Base-by-base conservation (phyloP, 2,329 filamentous ascomycete species). In the Colletotrichum agaves region DNA sequence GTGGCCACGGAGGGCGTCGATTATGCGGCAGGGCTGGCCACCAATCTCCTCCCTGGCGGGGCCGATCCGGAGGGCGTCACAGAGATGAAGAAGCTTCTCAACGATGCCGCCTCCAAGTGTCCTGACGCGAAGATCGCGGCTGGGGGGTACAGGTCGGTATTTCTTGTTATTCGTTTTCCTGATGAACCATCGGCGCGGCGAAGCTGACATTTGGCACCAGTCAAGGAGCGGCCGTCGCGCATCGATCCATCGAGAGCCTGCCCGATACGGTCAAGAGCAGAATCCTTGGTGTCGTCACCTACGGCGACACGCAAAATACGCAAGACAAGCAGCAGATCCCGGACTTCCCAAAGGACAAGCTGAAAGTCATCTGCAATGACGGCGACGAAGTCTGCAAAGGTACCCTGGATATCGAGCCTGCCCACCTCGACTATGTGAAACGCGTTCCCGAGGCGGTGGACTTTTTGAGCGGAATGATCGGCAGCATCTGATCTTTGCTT, bases 281-380 rank as follows among this genome's bases (percentile, higher is more conserved):
- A 35, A 69, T 73, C 23, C 44, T 67, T 12, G 74, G 64, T 27
- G 71, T 69, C 15, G 69, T 75, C 23, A 72, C 71, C 3, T 74
- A 71, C 43, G 74, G 74, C 15, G 73, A 74, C 46, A 72, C 74
- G 5, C 66, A 72, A 63, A 71, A 67, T 44, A 37, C 11, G 15
- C 76, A 81, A 56, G 78, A 80, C 69, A 71, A 74, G 19, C 78
- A 74, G 21, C 75, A 75, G 37, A 79, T 81, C 57, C 71, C 69
- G 43, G 74, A 75, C 19, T 81, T 75, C 71, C 76, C 78, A 15
- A 57, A 70, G 11, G 75, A 77, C 52, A 75, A 76, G 70, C 77
- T 76, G 44, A 73, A 77, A 41, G 76, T 81, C 66, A 80, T 81
- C 73, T 82, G 80, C 73, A 81, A 81, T 67, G 17, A 66, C 7